Percentiles rank a stretch among this genome's conserved stretches.
Conservation (phyloP, 2,329 filamentous ascomycete species). For the Cryphonectria parasitica region DNA sequence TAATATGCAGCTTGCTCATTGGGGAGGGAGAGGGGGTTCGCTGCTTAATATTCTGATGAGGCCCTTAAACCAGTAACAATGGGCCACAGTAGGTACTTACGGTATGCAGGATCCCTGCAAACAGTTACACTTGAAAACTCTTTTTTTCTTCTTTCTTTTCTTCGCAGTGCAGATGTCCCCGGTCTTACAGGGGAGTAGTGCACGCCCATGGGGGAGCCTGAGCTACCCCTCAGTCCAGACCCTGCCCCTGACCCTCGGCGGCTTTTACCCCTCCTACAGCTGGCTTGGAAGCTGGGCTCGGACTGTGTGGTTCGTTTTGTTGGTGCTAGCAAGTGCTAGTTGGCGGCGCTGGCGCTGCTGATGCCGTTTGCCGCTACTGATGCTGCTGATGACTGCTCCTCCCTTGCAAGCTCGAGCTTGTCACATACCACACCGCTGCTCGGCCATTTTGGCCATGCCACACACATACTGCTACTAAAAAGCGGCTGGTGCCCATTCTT, state of each 20-base stretch:
- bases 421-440: conserved; percentile 24
- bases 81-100: not conserved
- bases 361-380: not conserved
- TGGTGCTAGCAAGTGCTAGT: not conserved
- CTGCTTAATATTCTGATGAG: not conserved
- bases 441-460: conserved; percentile 16
- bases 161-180: conserved; percentile 10
- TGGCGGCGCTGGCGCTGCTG: not conserved
- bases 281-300: conserved; percentile 2
- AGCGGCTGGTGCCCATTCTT: conserved; percentile 22
- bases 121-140: not conserved
- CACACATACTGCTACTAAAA: conserved; percentile 17
- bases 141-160: not conserved
- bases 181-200: conserved; percentile 1
- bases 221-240: conserved; percentile 20
- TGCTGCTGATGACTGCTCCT: conserved; percentile 8
- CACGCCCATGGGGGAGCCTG: conserved; percentile 8
- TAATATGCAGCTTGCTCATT: not conserved
- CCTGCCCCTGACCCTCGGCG: conserved; percentile 18
- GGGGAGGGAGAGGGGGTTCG: not conserved
- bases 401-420: conserved; percentile 17
- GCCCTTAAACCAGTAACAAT: not conserved
- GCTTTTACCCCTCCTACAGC: conserved; percentile 8
- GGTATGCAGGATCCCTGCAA: conserved; percentile 6
- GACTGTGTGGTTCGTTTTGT: conserved; percentile 2